A percentile compares a stretch with the other conserved stretches of the same genome.
Conservation (phyloP, 2,329 filamentous ascomycete species). For the Penicillium aurantiogriseum region DNA sequence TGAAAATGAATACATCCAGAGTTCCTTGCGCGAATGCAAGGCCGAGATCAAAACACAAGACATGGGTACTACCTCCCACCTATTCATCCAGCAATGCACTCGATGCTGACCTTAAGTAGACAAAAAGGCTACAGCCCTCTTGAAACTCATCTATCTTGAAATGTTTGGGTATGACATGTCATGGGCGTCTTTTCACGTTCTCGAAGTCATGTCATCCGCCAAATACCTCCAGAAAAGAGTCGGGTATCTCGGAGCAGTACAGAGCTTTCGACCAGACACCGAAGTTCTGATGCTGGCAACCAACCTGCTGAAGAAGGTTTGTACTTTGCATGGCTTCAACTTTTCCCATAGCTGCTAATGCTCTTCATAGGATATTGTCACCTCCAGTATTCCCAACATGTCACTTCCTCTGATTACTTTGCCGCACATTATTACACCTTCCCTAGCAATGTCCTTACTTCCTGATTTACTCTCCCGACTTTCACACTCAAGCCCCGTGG, state of each 20-base stretch:
- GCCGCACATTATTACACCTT: slow-evolving; percentile 92
- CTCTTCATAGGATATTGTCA: slow-evolving; percentile 55
- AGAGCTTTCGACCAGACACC: slow-evolving; percentile 92
- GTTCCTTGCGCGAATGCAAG: slow-evolving; percentile 91
- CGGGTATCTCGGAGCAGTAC: slow-evolving; percentile 89
- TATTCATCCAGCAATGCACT: not conserved
- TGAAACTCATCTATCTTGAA: slow-evolving; percentile 96
- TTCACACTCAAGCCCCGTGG: slow-evolving; percentile 77
- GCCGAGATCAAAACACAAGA: slow-evolving; percentile 88
- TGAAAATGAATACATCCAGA: slow-evolving; percentile 92
- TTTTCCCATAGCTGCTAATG: slow-evolving; percentile 14
- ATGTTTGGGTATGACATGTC: slow-evolving; percentile 99
- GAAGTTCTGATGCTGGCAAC: slow-evolving; percentile 97
- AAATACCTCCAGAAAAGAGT: slow-evolving; percentile 96
- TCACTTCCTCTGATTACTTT: slow-evolving; percentile 83
- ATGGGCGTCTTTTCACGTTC: slow-evolving; percentile 96
- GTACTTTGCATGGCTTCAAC: slow-evolving; percentile 1
- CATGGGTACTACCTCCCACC: slow-evolving; percentile 62
- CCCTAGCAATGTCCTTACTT: slow-evolving; percentile 84
- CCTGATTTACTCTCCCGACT: slow-evolving; percentile 82
- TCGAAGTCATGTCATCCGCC: slow-evolving; percentile 96
- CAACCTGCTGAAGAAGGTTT: slow-evolving; percentile 89
- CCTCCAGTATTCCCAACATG: slow-evolving; percentile 70
- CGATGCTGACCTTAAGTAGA: slow-evolving; percentile 52
- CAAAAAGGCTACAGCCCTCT: slow-evolving; percentile 89